Conservation (phyloP, 768 basidiomycete genomes). For the Auriscalpium orientale region DNA sequence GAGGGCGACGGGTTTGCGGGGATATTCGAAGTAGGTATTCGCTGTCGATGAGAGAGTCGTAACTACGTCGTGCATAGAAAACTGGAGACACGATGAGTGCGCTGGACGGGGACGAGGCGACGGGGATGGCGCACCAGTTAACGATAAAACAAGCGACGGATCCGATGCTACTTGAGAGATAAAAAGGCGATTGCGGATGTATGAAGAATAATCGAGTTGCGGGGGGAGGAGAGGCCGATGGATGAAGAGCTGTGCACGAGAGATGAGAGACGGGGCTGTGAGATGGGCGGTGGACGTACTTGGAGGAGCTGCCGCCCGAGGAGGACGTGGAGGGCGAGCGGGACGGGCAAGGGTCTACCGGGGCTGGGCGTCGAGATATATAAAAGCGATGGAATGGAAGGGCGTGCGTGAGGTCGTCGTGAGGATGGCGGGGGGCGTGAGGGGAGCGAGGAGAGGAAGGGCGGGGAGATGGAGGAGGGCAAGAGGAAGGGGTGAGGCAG, state of each 20-base stretch:
- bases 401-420: slow-evolving; percentile 6
- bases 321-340: neutral
- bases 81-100: slow-evolving; percentile 15
- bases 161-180: slow-evolving; percentile 40
- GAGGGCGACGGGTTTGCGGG: slow-evolving; percentile 26
- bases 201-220: slow-evolving; percentile 45
- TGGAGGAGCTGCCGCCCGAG: slow-evolving; percentile 6
- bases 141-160: slow-evolving; percentile 40
- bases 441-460: slow-evolving; percentile 21
- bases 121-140: slow-evolving; percentile 34
- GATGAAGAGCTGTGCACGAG: slow-evolving; percentile 23
- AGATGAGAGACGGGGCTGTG: slow-evolving; percentile 15
- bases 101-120: slow-evolving; percentile 20
- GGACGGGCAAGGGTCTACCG: neutral
- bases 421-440: neutral
- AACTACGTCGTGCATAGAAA: slow-evolving; percentile 68
- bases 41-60: slow-evolving; percentile 41
- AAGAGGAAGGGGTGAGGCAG: slow-evolving; percentile 54
- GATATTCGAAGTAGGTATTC: slow-evolving; percentile 29
- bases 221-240: slow-evolving; percentile 33
- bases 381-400: slow-evolving; percentile 10
- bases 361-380: neutral
- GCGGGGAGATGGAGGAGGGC: slow-evolving; percentile 37
- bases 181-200: slow-evolving; percentile 35
- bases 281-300: slow-evolving; percentile 11